A percentile compares a stretch with the other conserved stretches of the same genome.
Evolutionary conservation across 371 early-diverging fungal genomes (phyloP).

Genomic region (Syncephalastrum contaminatum): DNA sequence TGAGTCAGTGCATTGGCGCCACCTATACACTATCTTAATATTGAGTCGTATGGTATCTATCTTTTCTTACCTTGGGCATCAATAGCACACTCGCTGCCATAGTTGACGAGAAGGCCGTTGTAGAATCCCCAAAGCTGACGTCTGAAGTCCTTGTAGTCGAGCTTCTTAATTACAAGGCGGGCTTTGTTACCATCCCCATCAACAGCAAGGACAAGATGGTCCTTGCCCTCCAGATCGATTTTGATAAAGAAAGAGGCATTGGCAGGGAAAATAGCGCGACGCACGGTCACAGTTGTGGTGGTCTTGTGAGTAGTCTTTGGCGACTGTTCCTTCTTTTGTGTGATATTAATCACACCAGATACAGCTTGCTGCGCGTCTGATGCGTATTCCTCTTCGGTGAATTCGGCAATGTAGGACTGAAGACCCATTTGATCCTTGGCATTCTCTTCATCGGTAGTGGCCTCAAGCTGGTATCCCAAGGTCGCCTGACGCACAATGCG

Average conservation of each 20-base stretch:
- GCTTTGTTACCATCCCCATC: conserved; percentile 16
- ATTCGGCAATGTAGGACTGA: conserved; percentile 33
- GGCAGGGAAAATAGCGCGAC: conserved; percentile 38
- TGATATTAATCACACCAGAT: no score
- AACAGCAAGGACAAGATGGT: conserved; percentile 31
- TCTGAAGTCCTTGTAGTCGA: conserved; percentile 30
- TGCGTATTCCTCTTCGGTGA: conserved; percentile 25
- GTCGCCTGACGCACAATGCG: conserved; percentile 21
- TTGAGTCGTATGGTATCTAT: background rate
- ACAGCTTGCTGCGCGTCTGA: conserved; percentile 23
- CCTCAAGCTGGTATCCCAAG: conserved; percentile 16
- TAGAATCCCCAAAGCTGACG: conserved; percentile 55
- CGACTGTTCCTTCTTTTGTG: no score
- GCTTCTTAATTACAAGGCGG: conserved; percentile 23
- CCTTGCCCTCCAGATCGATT: conserved; percentile 15
- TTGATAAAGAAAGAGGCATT: conserved; percentile 46
- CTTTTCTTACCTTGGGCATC: conserved; percentile 30
- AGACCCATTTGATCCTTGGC: conserved; percentile 15
- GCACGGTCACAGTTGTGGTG: conserved; percentile 16
- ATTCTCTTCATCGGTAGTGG: conserved; percentile 16
- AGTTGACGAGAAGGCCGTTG: conserved; percentile 52
- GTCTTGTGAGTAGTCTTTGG: conserved; percentile 9
- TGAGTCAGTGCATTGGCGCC: conserved; percentile 16
- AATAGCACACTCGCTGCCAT: conserved; percentile 45
- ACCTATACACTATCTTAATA: conserved; percentile 9